Evolutionary conservation across 768 basidiomycete genomes (phyloP).

Genomic region (Panaeolus cyanescens): DNA sequence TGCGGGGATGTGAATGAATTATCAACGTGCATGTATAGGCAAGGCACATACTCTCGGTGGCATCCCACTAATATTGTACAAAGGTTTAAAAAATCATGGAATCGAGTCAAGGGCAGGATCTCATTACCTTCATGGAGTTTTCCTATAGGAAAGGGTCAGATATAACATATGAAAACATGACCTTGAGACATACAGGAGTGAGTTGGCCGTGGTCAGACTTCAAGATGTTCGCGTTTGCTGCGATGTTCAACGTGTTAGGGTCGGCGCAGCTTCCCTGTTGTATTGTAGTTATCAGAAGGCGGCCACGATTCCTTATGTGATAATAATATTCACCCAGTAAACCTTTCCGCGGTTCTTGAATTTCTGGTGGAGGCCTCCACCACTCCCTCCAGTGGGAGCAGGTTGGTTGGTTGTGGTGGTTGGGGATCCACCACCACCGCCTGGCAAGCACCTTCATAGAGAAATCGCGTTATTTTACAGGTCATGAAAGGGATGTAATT

Average conservation of each 20-base stretch:
- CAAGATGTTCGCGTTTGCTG: background rate
- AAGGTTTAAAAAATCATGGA: background rate
- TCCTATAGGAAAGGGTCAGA: slow-evolving; percentile 17
- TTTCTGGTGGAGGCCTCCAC: background rate
- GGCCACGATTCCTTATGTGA: no score
- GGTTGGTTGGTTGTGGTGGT: slow-evolving; percentile 4
- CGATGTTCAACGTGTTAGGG: background rate
- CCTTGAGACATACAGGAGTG: slow-evolving; percentile 29
- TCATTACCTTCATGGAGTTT: slow-evolving; percentile 39
- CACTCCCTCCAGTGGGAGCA: background rate
- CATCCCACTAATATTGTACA: slow-evolving; percentile 32
- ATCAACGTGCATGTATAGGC: background rate
- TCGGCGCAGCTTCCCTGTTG: slow-evolving; percentile 1
- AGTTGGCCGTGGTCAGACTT: slow-evolving; percentile 39
- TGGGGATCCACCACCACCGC: slow-evolving; percentile 14
- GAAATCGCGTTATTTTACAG: no score
- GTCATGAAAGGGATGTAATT: background rate
- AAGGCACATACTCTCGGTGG: slow-evolving; percentile 30
- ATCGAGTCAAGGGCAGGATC: background rate
- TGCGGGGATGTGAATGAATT: background rate
- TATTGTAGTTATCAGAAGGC: background rate
- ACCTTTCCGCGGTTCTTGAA: slow-evolving; percentile 3
- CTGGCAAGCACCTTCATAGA: background rate
- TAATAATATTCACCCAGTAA: background rate
- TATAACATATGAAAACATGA: background rate